Base-by-base conservation (phyloP, 169 alveolate genomes). In the Plasmodium gonderi region DNA sequence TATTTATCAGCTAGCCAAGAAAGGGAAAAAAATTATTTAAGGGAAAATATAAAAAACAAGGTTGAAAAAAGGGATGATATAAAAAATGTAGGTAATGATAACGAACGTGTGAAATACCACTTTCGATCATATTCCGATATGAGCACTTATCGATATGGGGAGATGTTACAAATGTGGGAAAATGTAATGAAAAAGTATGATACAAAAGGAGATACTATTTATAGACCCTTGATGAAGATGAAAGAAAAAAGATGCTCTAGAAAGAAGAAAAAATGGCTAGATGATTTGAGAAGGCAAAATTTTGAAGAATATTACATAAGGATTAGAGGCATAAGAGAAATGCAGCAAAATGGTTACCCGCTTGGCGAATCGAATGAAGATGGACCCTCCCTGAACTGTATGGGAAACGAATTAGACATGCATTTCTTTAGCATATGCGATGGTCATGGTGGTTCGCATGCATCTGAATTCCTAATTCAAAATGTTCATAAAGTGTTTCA, bases 371-470 rank as follows among this genome's bases (percentile, higher is more conserved):
- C 74, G 9, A 33, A 6, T 5, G 17, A 17, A 54, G 8, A 54
- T 8, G 31, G 31, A 80, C 31, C 31, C n/a, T n/a, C 7, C 9
- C n/a, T 68, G 11, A 1, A 74, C 14, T 29, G 54, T 45, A 0
- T 29, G 31, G 14, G 17, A 33, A 26, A 31, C 5, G 47, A 81
- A 14, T 81, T 23, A 2, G 93, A 87, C 72, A 87, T 87, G 89
- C 93, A 87, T 65, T 77, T 87, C 38, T 87, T 87, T 36, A 87
- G 85, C 26, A 87, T 87, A 76, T 87, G 93, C 40, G 93, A 87
- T 67, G 93, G 93, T 26, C 93, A 87, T 60, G 54, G 90, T n/a
- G 85, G 45, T 76, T 36, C 80, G n/a, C 79, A 87, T 75, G 72
- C 80, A 8, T 75, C 93, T 29, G 40, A 26, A 7, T 87, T 87